A percentile compares a stretch with the other conserved stretches of the same genome.
phyloP scores from a whole-genome alignment of 495 filamentous ascomycete species.

The Tuber microsphaerosporum region DNA sequence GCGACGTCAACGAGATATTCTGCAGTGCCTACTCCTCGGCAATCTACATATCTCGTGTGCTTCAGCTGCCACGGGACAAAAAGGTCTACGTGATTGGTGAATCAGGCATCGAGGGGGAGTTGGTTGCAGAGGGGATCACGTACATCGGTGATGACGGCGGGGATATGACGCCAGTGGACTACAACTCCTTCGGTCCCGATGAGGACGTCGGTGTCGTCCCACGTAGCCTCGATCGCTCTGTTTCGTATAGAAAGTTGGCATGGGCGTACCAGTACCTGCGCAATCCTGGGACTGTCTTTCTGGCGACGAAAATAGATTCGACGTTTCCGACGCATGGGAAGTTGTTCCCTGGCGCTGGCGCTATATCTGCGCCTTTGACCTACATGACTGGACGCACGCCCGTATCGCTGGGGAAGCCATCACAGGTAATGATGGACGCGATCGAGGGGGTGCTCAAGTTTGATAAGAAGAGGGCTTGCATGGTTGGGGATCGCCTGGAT shows the following conservation, averaged over 20 bases:
- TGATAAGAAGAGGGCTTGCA: conserved; percentile 76
- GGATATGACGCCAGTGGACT: conserved; percentile 72
- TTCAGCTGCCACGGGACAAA: conserved; percentile 69
- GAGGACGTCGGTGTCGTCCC: conserved; percentile 80
- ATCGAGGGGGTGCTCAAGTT: conserved; percentile 92
- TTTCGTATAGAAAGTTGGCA: conserved; percentile 87
- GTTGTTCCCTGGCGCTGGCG: conserved; percentile 87
- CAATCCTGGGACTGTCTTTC: conserved; percentile 70
- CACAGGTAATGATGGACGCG: conserved; percentile 98
- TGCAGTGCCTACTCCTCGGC: conserved; percentile 89
- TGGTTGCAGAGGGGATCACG: conserved; percentile 64
- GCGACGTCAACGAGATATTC: conserved; percentile 81
- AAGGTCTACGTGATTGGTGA: conserved; percentile 94
- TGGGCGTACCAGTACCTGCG: conserved; percentile 78
- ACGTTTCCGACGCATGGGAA: conserved; percentile 71
- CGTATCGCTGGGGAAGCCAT: conserved; percentile 80
- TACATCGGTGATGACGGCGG: conserved; percentile 71
- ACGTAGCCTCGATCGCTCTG: conserved; percentile 79
- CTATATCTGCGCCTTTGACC: conserved; percentile 68
- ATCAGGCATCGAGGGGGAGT: conserved; percentile 81
- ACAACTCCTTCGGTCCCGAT: conserved; percentile 69
- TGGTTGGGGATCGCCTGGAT: conserved; percentile 90
- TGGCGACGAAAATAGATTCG: conserved; percentile 86
- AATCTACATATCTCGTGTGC: conserved; percentile 90
- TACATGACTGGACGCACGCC: conserved; percentile 67